Evolutionary conservation across 768 basidiomycete species (phyloP).

Genomic region (Naematelia aurantialba): DNA sequence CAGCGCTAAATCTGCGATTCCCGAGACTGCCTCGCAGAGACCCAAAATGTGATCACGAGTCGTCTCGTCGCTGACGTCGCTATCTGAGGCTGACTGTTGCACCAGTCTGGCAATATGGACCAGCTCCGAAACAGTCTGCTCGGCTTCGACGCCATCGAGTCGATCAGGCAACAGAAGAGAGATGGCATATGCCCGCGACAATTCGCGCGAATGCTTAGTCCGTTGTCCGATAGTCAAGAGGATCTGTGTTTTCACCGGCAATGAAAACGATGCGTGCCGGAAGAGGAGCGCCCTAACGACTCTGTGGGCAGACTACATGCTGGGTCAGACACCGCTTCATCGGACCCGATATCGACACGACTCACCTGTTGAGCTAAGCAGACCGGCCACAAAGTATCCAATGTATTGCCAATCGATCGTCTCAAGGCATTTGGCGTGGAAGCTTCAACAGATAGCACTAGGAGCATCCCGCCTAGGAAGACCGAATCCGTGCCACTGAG

Average conservation of each 20-base stretch:
- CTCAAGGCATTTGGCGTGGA: slow-evolving; percentile 5
- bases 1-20: neutral
- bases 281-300: neutral
- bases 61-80: neutral
- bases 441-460: slow-evolving; percentile 13
- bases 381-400: slow-evolving; percentile 2
- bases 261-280: neutral
- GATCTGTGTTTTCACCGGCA: neutral
- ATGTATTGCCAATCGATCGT: slow-evolving; percentile 4
- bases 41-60: neutral
- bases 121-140: neutral
- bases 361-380: neutral
- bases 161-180: neutral
- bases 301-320: neutral
- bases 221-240: neutral
- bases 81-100: neutral
- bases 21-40: neutral
- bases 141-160: neutral
- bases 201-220: neutral
- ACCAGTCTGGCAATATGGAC: neutral
- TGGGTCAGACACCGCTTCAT: neutral
- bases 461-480: slow-evolving; percentile 5
- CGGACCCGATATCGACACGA: neutral
- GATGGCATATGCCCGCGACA: neutral
- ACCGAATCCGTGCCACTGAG: neutral